Base-by-base conservation (phyloP, 108 stramenopile genomes). In the Nitzschia sp. region DNA sequence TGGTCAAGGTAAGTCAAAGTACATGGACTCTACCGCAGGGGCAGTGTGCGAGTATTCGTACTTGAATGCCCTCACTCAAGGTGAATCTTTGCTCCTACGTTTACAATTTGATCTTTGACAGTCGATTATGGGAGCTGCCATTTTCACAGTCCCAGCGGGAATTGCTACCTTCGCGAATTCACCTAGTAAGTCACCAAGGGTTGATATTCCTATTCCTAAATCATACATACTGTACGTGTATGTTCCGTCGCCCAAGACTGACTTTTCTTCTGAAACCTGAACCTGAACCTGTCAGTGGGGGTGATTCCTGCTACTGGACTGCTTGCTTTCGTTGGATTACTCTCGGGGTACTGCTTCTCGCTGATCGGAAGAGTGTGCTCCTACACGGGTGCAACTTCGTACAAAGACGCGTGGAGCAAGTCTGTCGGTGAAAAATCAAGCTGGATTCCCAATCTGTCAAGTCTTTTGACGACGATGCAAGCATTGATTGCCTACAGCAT, bases 271-370 rank as follows among this genome's bases (percentile, higher is more conserved):
- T n/a, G n/a, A n/a, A n/a, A n/a, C n/a, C n/a, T n/a, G n/a, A n/a
- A n/a, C n/a, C n/a, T n/a, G n/a, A n/a, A n/a, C n/a, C n/a, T n/a
- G n/a, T n/a, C n/a, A n/a, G n/a, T 22, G 21, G 48, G 19, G 19
- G 48, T 89, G 25, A 5, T 88, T 6, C 93, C 97, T 16, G 78
- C 92, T 28, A 67, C 73, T 23, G 60, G 45, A 2, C 64, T 92
- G 36, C 85, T 94, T 62, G 63, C 75, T 2, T 27, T 78, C 50
- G 86, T 96, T 33, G 97, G 96, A 19, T 46, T 59, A 13, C 50
- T 94, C 45, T 82, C 84, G 13, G 96, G 85, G 33, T 96, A 96
- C 76, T 83, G 80, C 54, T 97, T 97, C 81, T 81, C 77, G 1
- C 74, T 92, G 58, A 85, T 96, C 64, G 91, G 85, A 50, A 72